These are phyloP conservation scores for Lipomyces mesembrius DNA, from an alignment of 805 yeast species.

Conservation along the genomic window DNA sequence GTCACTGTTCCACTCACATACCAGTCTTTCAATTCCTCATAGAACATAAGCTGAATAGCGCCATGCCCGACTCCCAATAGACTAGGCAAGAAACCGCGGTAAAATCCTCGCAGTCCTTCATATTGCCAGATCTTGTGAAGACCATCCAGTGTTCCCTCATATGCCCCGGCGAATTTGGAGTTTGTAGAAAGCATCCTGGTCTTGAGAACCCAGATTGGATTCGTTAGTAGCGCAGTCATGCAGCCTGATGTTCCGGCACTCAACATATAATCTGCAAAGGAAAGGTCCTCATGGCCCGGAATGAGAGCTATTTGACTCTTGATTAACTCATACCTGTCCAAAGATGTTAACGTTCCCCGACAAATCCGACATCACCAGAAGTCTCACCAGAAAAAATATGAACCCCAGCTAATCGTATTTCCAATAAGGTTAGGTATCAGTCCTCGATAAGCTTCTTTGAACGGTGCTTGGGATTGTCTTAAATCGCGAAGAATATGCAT, in stretches of 20 bases:
- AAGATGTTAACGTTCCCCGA: neutral
- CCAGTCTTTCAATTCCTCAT: constrained; percentile 69
- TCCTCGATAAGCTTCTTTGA: constrained; percentile 66
- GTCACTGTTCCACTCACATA: neutral
- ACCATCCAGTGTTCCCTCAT: constrained; percentile 64
- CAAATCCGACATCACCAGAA: constrained; percentile 29
- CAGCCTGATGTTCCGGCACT: constrained; percentile 75
- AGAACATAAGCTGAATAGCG: constrained; percentile 82
- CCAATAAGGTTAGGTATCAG: constrained; percentile 80
- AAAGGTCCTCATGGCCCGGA: constrained; percentile 40
- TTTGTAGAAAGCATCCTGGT: constrained; percentile 67
- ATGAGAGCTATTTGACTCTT: constrained; percentile 10
- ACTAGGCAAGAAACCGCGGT: constrained; percentile 77
- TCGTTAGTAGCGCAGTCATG: constrained; percentile 74
- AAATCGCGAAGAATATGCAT: constrained; percentile 18
- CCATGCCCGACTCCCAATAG: constrained; percentile 86
- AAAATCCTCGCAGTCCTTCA: constrained; percentile 67
- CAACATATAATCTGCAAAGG: constrained; percentile 54
- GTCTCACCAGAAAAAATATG: constrained; percentile 80
- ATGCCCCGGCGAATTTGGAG: constrained; percentile 53
- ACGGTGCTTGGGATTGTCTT: constrained; percentile 18
- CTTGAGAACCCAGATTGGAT: constrained; percentile 95
- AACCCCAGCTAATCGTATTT: constrained; percentile 84
- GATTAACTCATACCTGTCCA: constrained; percentile 29
- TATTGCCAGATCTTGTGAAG: constrained; percentile 51